phyloP scores from a whole-genome alignment of 257 asterid species.

The Solanum lignicaule region DNA sequence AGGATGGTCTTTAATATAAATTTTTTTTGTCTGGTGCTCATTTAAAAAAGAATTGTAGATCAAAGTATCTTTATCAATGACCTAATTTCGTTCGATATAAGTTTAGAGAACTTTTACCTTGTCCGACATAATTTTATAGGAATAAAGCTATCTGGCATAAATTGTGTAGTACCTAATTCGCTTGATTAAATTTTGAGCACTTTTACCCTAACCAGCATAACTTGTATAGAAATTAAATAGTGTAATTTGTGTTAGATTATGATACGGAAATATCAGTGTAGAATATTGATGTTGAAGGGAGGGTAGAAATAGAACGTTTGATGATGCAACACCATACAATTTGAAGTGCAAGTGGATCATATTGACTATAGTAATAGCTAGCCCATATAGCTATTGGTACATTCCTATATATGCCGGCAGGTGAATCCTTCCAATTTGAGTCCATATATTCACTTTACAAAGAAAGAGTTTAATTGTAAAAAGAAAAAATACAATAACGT shows the following conservation, averaged over 20 bases:
- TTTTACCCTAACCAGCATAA: fast-evolving
- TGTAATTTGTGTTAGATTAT: background rate
- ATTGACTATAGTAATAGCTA: background rate
- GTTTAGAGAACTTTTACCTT: background rate
- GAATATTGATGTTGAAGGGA: background rate
- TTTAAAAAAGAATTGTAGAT: too few species aligned
- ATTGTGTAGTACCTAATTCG: background rate
- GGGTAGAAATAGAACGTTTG: background rate
- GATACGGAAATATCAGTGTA: background rate
- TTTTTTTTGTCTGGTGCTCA: background rate
- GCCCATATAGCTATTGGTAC: background rate
- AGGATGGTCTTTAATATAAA: background rate
- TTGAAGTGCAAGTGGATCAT: background rate
- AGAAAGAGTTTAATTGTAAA: background rate
- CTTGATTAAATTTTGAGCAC: background rate
- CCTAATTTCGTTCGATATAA: background rate
- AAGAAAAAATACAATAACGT: too few species aligned
- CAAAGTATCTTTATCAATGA: background rate
- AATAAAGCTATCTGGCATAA: background rate
- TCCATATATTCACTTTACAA: background rate
- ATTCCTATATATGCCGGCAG: background rate
- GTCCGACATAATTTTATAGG: background rate
- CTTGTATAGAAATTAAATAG: background rate
- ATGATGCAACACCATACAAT: background rate
- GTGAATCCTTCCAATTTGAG: background rate